Percentiles rank a stretch among this genome's conserved stretches.
These are phyloP conservation scores for Ganoderma lingzhi DNA, from an alignment of 1,284 basidiomycete genomes.

Conservation along the genomic window DNA sequence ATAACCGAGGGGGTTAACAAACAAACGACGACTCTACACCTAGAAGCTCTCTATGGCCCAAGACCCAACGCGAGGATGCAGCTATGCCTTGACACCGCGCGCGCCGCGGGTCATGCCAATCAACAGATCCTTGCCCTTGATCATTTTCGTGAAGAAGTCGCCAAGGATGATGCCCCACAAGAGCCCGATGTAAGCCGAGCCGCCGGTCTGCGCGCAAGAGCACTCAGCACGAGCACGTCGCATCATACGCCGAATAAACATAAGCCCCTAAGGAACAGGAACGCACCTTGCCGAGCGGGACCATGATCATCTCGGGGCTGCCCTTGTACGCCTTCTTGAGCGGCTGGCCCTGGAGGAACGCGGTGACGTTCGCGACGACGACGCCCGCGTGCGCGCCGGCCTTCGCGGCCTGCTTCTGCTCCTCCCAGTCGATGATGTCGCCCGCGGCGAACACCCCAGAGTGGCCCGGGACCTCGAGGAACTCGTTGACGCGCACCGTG, in stretches of 20 bases:
- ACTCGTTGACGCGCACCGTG: conserved; percentile 57
- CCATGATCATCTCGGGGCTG: conserved; percentile 56
- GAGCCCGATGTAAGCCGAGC: conserved; percentile 52
- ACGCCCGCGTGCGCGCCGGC: conserved; percentile 50
- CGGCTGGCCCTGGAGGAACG: conserved; percentile 47
- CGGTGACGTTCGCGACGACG: conserved; percentile 55
- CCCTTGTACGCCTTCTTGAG: conserved; percentile 58
- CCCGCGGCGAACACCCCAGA: conserved; percentile 65
- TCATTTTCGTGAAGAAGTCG: conserved; percentile 34
- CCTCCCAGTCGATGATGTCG: conserved; percentile 64
- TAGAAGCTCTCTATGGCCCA: background rate
- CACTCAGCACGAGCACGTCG: background rate
- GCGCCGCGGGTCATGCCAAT: conserved; percentile 28
- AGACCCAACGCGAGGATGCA: background rate
- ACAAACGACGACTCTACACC: background rate
- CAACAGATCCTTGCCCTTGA: conserved; percentile 41
- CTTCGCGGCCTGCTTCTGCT: conserved; percentile 68
- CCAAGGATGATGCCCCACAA: conserved; percentile 53
- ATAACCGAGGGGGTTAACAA: background rate
- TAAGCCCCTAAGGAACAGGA: too few relatives aligned
- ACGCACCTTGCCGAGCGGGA: conserved; percentile 67
- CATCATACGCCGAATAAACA: too few relatives aligned
- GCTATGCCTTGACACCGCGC: conserved; percentile 24
- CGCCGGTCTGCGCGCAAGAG: conserved; percentile 50
- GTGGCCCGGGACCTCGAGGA: conserved; percentile 57